phyloP scores from a whole-genome alignment of 2,329 filamentous ascomycete species.

The Exophiala xenobiotica region DNA sequence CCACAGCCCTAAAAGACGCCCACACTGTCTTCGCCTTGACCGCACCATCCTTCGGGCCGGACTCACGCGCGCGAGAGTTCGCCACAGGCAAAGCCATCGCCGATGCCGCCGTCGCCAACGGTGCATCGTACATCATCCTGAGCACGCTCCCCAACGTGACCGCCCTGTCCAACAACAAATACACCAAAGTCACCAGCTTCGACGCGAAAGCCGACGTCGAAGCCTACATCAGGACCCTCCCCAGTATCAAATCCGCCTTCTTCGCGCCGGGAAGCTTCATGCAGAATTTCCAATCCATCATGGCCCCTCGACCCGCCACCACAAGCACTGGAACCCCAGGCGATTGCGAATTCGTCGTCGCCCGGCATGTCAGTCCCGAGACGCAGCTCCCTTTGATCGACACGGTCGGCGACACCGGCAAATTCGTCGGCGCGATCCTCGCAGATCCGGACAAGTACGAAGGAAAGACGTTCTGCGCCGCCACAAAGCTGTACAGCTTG shows the following conservation, averaged over 20 bases:
- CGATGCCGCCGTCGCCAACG: constrained; percentile 33
- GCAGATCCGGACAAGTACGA: constrained; percentile 38
- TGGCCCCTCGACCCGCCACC: background rate
- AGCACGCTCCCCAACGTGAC: constrained; percentile 29
- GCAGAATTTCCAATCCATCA: constrained; percentile 44
- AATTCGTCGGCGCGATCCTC: constrained; percentile 40
- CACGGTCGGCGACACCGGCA: constrained; percentile 39
- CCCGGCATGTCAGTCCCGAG: constrained; percentile 24
- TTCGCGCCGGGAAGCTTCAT: constrained; percentile 57
- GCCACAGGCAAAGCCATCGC: constrained; percentile 34
- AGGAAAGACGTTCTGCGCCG: constrained; percentile 39
- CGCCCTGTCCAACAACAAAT: constrained; percentile 36
- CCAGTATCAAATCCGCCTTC: constrained; percentile 54
- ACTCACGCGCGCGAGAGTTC: constrained; percentile 39
- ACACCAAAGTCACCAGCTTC: constrained; percentile 48
- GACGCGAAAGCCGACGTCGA: constrained; percentile 58
- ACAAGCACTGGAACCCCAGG: constrained; percentile 28
- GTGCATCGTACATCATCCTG: constrained; percentile 36
- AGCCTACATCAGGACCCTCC: constrained; percentile 51
- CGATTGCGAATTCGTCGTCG: constrained; percentile 33
- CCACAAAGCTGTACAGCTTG: constrained; percentile 35
- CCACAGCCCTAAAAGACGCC: constrained; percentile 43
- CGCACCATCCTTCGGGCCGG: constrained; percentile 37
- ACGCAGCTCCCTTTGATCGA: constrained; percentile 37
- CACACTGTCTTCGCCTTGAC: constrained; percentile 53